Evolutionary conservation across 2,329 filamentous ascomycete genomes (phyloP), one percentile per base, ranked within the genome.

Genomic region (Pseudogymnoascus sp.): DNA sequence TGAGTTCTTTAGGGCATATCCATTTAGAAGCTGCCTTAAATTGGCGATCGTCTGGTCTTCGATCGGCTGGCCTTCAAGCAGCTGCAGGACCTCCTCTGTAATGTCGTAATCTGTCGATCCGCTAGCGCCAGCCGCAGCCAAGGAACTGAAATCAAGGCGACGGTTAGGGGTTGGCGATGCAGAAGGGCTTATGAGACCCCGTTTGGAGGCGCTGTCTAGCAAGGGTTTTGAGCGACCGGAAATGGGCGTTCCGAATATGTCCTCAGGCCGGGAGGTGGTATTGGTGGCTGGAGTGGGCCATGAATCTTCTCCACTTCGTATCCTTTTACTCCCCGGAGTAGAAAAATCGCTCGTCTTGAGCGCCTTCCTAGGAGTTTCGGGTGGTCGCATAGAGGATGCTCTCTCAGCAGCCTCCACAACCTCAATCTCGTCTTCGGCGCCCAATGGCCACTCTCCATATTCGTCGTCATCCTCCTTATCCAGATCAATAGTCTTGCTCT

Each of bases 1-100:
- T 67, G 81, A 82, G 0, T 80, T 78, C 59, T 78, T 80, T 59
- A 85, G 73, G 14, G 82, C 80, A 65, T 89, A 79, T 47, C 74
- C 80, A 36, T 79, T 76, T 33, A 90, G 75, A 6, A 82, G 66
- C 22, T 65, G 62, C 0, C 72, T 71, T 1, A 87, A 70, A 20
- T 69, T 72, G 1, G 66, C 62, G 4, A 76, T 71, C 1, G 75
- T 73, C 0, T 68, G 62, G 1, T 71, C 68, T 20, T 75, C 72
- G 14, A 85, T 64, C 7, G 72, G 67, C 61, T 78, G 74, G 41
- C 71, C 73, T 12, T 71, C 71, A 1, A 87, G 75, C 4, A 86
- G 68, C 1, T 68, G 65, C 71, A 85, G 75, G 39, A 86, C 74
- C 57, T 82, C 75, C 3, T 73, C 68, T 1, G 75, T 76, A 58